A percentile compares a stretch with the other conserved stretches of the same genome.
These are phyloP conservation scores for Xylariaceae sp. DNA, from an alignment of 2,329 filamentous ascomycete genomes.

Conservation along the genomic window DNA sequence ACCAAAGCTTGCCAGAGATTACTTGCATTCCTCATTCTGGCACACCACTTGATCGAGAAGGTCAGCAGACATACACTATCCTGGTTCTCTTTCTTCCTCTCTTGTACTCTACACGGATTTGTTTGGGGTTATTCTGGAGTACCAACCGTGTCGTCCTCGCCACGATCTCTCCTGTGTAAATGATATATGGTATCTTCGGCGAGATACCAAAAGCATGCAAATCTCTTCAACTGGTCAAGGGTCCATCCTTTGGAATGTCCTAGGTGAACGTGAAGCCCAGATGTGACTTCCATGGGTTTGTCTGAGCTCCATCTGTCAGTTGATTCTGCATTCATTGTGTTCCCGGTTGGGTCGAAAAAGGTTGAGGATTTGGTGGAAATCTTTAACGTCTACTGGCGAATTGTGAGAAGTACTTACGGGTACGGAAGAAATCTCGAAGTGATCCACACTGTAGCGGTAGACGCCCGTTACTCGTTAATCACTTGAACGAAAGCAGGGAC, in stretches of 20 bases:
- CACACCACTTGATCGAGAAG: constrained; percentile 11
- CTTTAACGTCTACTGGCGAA: too few species aligned
- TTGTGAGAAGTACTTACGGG: not conserved
- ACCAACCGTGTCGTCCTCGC: constrained; percentile 1
- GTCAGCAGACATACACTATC: too few species aligned
- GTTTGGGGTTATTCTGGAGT: too few species aligned
- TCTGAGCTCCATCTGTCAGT: constrained; percentile 1
- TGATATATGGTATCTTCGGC: constrained; percentile 13
- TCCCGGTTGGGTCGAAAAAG: not conserved
- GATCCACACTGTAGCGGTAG: constrained; percentile 2
- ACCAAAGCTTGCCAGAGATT: constrained; percentile 11
- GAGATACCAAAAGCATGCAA: constrained; percentile 20
- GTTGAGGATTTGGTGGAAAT: not conserved
- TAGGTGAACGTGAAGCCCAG: constrained; percentile 22
- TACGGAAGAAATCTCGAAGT: constrained; percentile 17
- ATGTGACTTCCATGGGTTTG: constrained; percentile 22
- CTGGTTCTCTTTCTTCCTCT: too few species aligned
- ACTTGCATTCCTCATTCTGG: constrained; percentile 1
- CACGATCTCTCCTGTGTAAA: constrained; percentile 21
- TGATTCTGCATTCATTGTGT: not conserved
- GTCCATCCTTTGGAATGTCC: constrained; percentile 23
- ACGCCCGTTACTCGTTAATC: too few species aligned
- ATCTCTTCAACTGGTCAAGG: constrained; percentile 20
- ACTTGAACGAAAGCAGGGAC: too few species aligned
- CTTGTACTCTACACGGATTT: too few species aligned